These are phyloP conservation scores for Carnegiea gigantea DNA, from an alignment of 179 eudicot species.

Conservation along the genomic window DNA sequence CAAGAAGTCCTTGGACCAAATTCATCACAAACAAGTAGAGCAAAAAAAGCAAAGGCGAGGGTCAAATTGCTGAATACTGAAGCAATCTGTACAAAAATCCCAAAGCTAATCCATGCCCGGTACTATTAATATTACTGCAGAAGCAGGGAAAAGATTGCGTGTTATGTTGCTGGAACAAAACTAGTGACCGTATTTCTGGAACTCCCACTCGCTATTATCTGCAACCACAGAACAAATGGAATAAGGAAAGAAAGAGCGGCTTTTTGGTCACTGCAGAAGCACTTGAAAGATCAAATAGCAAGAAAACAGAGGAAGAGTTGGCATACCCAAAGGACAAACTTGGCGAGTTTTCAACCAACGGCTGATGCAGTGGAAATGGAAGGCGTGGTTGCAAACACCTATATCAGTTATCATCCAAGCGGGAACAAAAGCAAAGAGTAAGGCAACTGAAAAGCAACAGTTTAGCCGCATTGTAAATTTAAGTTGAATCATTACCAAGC, in stretches of 20 bases:
- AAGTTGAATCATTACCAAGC: too few species aligned
- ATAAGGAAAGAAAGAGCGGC: neutral
- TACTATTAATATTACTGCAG: neutral
- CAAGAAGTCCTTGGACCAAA: neutral
- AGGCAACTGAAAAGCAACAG: neutral
- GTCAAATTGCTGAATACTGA: neutral
- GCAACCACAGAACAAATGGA: slow-evolving; percentile 7
- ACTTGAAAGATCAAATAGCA: neutral
- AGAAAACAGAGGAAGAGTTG: neutral
- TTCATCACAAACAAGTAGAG: neutral
- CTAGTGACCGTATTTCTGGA: slow-evolving; percentile 86
- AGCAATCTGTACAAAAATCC: slow-evolving; percentile 1
- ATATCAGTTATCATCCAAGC: neutral
- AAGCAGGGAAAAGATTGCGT: neutral
- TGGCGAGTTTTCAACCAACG: slow-evolving; percentile 96
- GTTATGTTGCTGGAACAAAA: neutral
- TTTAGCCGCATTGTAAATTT: too few species aligned
- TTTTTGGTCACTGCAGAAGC: neutral
- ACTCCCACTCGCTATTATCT: slow-evolving; percentile 94
- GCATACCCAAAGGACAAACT: slow-evolving; percentile 46
- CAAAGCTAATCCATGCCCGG: neutral
- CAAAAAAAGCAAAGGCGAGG: neutral
- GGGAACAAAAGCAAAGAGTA: neutral
- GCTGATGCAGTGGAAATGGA: slow-evolving; percentile 97
- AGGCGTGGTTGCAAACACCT: slow-evolving; percentile 96